Evolutionary conservation across 2,329 filamentous ascomycete genomes (phyloP).

Genomic region (Didymella exigua): DNA sequence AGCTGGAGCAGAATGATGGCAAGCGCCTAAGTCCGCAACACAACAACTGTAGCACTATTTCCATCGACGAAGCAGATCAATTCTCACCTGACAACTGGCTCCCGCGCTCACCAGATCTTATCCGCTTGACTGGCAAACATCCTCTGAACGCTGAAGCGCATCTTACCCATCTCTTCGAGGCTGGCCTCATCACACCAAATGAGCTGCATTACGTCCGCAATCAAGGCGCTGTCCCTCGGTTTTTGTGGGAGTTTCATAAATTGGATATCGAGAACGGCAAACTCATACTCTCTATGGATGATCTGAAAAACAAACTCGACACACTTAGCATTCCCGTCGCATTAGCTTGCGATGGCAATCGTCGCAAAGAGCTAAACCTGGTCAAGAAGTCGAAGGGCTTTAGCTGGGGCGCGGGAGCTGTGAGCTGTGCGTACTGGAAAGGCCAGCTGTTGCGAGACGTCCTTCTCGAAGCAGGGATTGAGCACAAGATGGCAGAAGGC

Average conservation of each 20-base stretch:
- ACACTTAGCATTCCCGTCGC: slow-evolving; percentile 59
- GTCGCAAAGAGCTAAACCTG: slow-evolving; percentile 61
- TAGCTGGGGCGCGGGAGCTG: slow-evolving; percentile 61
- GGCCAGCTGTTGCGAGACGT: slow-evolving; percentile 53
- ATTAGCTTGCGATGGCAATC: slow-evolving; percentile 63
- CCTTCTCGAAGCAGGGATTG: slow-evolving; percentile 51
- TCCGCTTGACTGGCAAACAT: slow-evolving; percentile 60
- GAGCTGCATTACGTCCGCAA: slow-evolving; percentile 60
- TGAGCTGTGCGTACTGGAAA: slow-evolving; percentile 55
- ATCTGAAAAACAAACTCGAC: slow-evolving; percentile 55
- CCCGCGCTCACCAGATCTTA: slow-evolving; percentile 54
- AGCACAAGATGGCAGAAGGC: slow-evolving; percentile 15
- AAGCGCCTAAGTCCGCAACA: slow-evolving; percentile 47
- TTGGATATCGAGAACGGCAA: slow-evolving; percentile 53
- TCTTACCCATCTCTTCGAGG: slow-evolving; percentile 52
- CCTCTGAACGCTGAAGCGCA: slow-evolving; percentile 59
- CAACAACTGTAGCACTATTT: slow-evolving; percentile 38
- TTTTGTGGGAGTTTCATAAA: slow-evolving; percentile 58
- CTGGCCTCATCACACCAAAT: slow-evolving; percentile 59
- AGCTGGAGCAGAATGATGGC: slow-evolving; percentile 53
- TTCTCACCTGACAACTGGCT: slow-evolving; percentile 62
- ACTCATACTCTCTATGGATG: slow-evolving; percentile 50
- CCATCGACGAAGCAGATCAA: slow-evolving; percentile 58
- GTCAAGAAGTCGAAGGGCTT: slow-evolving; percentile 58
- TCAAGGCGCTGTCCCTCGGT: slow-evolving; percentile 58